These are phyloP conservation scores for Nasturtium officinale DNA, from an alignment of 345 rosid species.

Conservation along the genomic window DNA sequence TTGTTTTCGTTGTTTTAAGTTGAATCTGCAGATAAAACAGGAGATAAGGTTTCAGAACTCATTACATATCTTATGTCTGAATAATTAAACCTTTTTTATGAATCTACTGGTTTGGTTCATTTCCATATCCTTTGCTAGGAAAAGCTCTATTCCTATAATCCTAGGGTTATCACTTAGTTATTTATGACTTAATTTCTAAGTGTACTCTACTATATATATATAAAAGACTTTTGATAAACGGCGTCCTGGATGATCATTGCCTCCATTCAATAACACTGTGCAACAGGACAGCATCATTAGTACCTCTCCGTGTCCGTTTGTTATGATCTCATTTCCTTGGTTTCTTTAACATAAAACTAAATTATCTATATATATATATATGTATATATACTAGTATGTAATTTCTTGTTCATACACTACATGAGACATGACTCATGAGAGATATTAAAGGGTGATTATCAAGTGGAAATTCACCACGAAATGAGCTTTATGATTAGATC, in stretches of 20 bases:
- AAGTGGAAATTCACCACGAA: constrained; percentile 52
- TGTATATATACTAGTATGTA: not conserved
- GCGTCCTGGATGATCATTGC: constrained; percentile 74
- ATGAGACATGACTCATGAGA: constrained; percentile 17
- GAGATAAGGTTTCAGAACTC: not conserved
- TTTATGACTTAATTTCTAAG: not conserved
- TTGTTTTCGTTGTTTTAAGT: not conserved
- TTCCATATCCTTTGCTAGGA: not conserved
- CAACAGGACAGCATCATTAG: constrained; percentile 79
- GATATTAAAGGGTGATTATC: not conserved
- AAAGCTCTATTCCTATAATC: not conserved
- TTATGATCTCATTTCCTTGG: constrained; percentile 11
- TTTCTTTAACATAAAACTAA: constrained; percentile 18
- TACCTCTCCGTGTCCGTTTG: constrained; percentile 61
- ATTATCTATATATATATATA: not conserved
- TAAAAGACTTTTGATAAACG: constrained; percentile 40
- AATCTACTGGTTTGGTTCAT: not conserved
- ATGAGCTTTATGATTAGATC: constrained; percentile 53
- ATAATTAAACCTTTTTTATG: not conserved
- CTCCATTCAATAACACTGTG: constrained; percentile 63
- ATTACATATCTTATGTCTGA: not conserved
- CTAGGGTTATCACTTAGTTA: constrained; percentile 21
- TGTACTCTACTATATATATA: not conserved
- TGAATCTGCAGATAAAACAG: not conserved
- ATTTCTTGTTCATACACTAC: constrained; percentile 16